Evolutionary conservation across 495 filamentous ascomycete species (phyloP), one percentile per base, ranked within the genome.

Genomic region (Aspergillus indologenus): DNA sequence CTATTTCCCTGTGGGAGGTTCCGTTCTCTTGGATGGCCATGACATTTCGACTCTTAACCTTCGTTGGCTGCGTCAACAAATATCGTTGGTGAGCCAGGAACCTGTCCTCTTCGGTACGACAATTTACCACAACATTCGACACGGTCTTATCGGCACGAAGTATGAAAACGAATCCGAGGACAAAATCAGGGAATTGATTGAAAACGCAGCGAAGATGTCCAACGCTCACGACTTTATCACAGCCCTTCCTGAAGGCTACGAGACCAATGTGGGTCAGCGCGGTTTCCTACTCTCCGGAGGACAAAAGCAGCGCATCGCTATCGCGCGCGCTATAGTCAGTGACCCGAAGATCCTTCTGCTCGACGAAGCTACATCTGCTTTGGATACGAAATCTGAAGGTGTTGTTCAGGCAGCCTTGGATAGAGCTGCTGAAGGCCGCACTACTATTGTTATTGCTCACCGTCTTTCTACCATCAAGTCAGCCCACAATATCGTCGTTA

Each of bases 311-410:
- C 90, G 94, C 59, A 94, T 97, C 69, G 84, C 85, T 4, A 89
- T 89, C 72, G 93, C 94, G 8, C 85, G 94, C 65, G 93, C 92
- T 29, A 85, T 98, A 56, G 90, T 98, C 24, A 90, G 86, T 47
- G 89, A 98, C 68, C 94, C 94, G n/a, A 95, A 94, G 77, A 91
- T 98, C 65, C 80, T 98, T 0, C 77, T 98, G 3, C 85, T 98
- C 17, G 94, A 98, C 65, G 94, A 98, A 72, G 94, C 94, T 20
- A 98, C 94, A 1, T 90, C 87, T 26, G 92, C 92, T 1, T 80
- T 98, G n/a, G 94, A 98, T 70, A 96, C 94, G 50, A 94, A 92
- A 67, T 92, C 90, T 15, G 94, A 98, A 75, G 91, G 90, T 31
- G 89, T 96, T 5, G 94, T 98, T 0, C 94, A 98, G 73, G 90